A percentile compares a stretch with the other conserved stretches of the same genome.
Evolutionary conservation across 2,329 filamentous ascomycete genomes (phyloP).

Genomic region (Neurospora sp.): DNA sequence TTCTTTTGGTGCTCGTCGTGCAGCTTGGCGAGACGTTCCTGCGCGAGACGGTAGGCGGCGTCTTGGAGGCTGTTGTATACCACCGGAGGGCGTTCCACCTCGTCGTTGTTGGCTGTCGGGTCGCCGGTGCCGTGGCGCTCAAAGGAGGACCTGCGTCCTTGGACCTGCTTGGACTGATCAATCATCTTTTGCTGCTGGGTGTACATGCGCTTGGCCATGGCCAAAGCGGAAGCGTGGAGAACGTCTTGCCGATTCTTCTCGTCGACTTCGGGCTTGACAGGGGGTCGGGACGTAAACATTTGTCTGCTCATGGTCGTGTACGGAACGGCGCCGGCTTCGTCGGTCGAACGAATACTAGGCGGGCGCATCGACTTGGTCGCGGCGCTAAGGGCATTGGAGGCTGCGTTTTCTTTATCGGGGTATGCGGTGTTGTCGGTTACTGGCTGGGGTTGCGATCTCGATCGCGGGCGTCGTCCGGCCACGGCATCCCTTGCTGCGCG

Average conservation of each 20-base stretch:
- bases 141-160: conserved; percentile 19
- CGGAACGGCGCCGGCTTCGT: conserved; percentile 57
- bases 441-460: conserved; percentile 49
- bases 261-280: conserved; percentile 60
- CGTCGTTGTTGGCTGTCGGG: conserved; percentile 17
- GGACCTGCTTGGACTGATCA: conserved; percentile 37
- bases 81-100: conserved; percentile 32
- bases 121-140: conserved; percentile 6
- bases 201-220: conserved; percentile 87
- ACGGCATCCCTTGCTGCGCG: conserved; percentile 72
- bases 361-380: conserved; percentile 57
- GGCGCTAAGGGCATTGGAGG: conserved; percentile 60
- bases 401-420: conserved; percentile 49
- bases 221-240: conserved; percentile 71
- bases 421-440: conserved; percentile 28
- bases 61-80: conserved; percentile 64
- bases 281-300: conserved; percentile 70
- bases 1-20: conserved; percentile 57
- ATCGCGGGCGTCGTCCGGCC: conserved; percentile 47
- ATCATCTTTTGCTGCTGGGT: conserved; percentile 53
- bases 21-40: conserved; percentile 72
- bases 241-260: conserved; percentile 64
- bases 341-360: conserved; percentile 29
- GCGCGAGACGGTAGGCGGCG: conserved; percentile 74
- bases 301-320: conserved; percentile 58